Percentiles rank a stretch among this genome's conserved stretches.
These are phyloP conservation scores for Ceratobasidium theobromae DNA, from an alignment of 1,284 basidiomycete species.

Conservation along the genomic window DNA sequence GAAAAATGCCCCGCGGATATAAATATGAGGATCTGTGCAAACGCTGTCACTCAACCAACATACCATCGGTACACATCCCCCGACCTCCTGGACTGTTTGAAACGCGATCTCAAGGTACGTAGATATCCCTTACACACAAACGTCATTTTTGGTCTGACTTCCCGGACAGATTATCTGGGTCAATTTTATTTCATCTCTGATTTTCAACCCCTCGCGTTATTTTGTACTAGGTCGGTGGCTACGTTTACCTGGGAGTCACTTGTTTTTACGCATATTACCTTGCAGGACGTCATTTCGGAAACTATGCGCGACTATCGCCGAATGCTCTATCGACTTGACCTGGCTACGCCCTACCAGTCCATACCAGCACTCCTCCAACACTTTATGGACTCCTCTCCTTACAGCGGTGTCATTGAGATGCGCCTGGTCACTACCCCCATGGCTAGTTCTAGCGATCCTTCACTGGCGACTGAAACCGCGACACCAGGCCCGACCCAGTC, in stretches of 20 bases:
- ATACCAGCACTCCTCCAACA: conserved; percentile 28
- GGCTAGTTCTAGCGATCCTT: conserved; percentile 26
- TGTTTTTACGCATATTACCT: not conserved
- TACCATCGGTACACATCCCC: not conserved
- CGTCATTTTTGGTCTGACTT: not conserved
- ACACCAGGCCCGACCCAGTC: not conserved
- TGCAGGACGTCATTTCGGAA: not conserved
- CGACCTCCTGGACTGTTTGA: not conserved
- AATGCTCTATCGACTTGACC: conserved; percentile 28
- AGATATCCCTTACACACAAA: not conserved
- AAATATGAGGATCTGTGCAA: conserved; percentile 5
- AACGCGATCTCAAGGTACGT: not conserved
- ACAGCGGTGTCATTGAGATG: conserved; percentile 25
- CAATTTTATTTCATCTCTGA: not conserved
- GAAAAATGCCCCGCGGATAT: conserved; percentile 15
- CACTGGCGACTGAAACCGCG: conserved; percentile 15
- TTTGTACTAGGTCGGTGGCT: not conserved
- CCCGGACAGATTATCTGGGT: not conserved
- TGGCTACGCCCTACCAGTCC: conserved; percentile 29
- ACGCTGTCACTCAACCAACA: conserved; percentile 1
- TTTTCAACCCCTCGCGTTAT: not conserved
- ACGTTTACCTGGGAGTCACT: not conserved
- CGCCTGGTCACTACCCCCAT: conserved; percentile 24
- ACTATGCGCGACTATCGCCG: conserved; percentile 30
- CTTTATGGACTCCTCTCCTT: conserved; percentile 26